These are phyloP conservation scores for Symbiodinium natans DNA, from an alignment of 73 alveolate genomes.

Conservation along the genomic window DNA sequence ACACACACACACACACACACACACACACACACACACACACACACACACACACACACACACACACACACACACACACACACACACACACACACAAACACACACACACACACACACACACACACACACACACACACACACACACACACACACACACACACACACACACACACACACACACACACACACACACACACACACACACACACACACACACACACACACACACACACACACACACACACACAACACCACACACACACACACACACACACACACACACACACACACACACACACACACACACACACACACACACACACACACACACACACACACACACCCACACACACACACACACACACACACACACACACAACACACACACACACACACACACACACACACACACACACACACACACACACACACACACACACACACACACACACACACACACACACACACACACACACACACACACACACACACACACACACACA, in stretches of 20 bases:
- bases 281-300: slow-evolving; percentile 40
- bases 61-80: slow-evolving; percentile 32
- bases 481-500: slow-evolving; percentile 24
- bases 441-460: slow-evolving; percentile 19
- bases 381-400: slow-evolving; percentile 19
- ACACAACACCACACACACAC: slow-evolving; percentile 16
- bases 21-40: slow-evolving; percentile 32
- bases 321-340: background rate
- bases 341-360: background rate
- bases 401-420: slow-evolving; percentile 24
- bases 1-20: slow-evolving; percentile 24
- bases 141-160: slow-evolving; percentile 32
- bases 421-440: slow-evolving; percentile 19
- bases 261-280: slow-evolving; percentile 42
- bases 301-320: background rate
- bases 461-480: slow-evolving; percentile 19
- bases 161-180: slow-evolving; percentile 32
- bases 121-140: slow-evolving; percentile 32
- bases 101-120: slow-evolving; percentile 32
- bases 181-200: slow-evolving; percentile 34
- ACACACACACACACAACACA: background rate
- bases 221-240: slow-evolving; percentile 44
- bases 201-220: slow-evolving; percentile 54
- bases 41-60: slow-evolving; percentile 32
- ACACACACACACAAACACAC: slow-evolving; percentile 25